Evolutionary conservation across 441 rosid species (phyloP).

Genomic region (Mallotus repandus): DNA sequence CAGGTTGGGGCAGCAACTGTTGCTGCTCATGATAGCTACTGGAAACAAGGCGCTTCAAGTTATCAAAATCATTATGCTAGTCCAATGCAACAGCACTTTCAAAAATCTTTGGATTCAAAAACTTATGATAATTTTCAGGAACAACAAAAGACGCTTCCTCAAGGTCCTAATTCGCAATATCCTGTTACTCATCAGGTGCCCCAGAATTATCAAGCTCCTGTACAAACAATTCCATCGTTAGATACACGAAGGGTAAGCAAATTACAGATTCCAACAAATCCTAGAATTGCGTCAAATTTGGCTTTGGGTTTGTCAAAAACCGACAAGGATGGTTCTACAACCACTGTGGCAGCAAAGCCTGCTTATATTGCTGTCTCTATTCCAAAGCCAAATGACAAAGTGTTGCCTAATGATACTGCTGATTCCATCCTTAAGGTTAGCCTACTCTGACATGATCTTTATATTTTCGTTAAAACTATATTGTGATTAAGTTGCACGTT

Average conservation of each 20-base stretch:
- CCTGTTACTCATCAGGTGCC: conserved; percentile 60
- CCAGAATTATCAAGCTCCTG: conserved; percentile 52
- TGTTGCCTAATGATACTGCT: conserved; percentile 46
- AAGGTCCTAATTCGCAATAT: conserved; percentile 61
- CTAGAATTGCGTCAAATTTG: conserved; percentile 91
- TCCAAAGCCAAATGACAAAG: conserved; percentile 59
- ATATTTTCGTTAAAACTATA: background rate
- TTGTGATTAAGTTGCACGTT: background rate
- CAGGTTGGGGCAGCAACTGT: conserved; percentile 63
- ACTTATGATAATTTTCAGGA: conserved; percentile 70
- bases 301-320: conserved; percentile 63
- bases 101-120: conserved; percentile 63
- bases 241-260: conserved; percentile 75
- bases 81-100: conserved; percentile 58
- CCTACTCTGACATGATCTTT: conserved; percentile 12
- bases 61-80: conserved; percentile 60
- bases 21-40: conserved; percentile 68
- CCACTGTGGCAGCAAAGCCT: conserved; percentile 55
- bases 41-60: conserved; percentile 60
- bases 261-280: conserved; percentile 94
- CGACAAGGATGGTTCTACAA: conserved; percentile 57
- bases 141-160: conserved; percentile 63
- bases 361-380: conserved; percentile 76
- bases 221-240: conserved; percentile 45
- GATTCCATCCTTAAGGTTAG: conserved; percentile 72